Percentiles rank a stretch among this genome's conserved stretches.
phyloP scores from a whole-genome alignment of 2,329 filamentous ascomycete species.

The Aspergillus quadrilineatus region DNA sequence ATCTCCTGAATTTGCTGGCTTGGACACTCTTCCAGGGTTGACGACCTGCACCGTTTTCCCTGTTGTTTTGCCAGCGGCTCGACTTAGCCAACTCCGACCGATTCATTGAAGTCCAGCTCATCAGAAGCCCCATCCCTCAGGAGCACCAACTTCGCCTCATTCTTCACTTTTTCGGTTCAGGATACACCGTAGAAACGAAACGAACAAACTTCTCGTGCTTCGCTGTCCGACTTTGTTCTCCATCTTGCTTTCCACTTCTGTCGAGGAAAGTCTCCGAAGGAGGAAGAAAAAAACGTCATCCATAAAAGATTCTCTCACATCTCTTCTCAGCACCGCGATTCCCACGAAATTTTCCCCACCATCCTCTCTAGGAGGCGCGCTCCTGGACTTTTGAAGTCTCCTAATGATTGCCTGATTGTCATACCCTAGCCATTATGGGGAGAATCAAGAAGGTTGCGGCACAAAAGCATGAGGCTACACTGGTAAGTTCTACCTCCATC shows the following conservation, averaged over 20 bases:
- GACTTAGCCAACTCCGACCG: no score
- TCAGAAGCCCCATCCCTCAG: no score
- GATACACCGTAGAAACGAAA: conserved; percentile 1
- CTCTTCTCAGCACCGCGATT: conserved; percentile 31
- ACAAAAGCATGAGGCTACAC: conserved; percentile 53
- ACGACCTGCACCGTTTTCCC: conserved; percentile 24
- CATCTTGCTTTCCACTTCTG: conserved; percentile 27
- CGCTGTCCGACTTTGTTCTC: neutral
- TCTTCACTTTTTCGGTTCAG: conserved; percentile 2
- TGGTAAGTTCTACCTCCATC: conserved; percentile 39
- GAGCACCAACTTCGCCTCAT: neutral
- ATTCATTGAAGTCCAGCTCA: no score
- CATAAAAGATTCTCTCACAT: conserved; percentile 29
- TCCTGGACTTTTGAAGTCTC: conserved; percentile 26
- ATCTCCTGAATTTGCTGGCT: conserved; percentile 6
- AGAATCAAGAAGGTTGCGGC: conserved; percentile 55
- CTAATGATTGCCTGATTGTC: conserved; percentile 42
- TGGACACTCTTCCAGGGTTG: conserved; percentile 27
- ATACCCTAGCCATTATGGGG: conserved; percentile 45
- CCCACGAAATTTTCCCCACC: conserved; percentile 26
- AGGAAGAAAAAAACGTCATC: conserved; percentile 39
- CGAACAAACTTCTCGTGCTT: neutral
- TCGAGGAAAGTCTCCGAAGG: conserved; percentile 20
- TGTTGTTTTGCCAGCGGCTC: no score
- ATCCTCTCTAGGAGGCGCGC: conserved; percentile 29